Percentiles rank a stretch among this genome's conserved stretches.
Evolutionary conservation across 1,284 basidiomycete genomes (phyloP).

Genomic region (Puccinia brachypodii): DNA sequence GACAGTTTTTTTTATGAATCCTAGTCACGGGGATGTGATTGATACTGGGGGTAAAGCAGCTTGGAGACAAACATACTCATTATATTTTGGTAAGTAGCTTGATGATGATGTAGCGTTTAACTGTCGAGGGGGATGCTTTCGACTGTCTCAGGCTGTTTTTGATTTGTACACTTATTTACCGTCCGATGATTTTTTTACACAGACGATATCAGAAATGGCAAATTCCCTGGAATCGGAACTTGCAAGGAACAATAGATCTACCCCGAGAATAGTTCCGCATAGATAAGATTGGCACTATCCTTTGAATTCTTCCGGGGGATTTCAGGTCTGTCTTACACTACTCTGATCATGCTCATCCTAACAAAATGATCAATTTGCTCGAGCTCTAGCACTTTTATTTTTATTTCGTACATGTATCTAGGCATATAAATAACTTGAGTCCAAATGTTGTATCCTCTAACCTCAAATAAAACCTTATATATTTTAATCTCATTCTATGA

Average conservation of each 20-base stretch:
- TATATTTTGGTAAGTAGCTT: conserved; percentile 31
- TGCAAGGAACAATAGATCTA: background rate
- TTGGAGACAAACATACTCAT: conserved; percentile 62
- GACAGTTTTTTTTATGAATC: background rate
- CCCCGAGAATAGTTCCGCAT: background rate
- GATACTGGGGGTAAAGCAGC: conserved; percentile 70
- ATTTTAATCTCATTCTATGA: too few species aligned
- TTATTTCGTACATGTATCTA: too few species aligned
- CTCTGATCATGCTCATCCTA: background rate
- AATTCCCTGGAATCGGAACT: conserved; percentile 17
- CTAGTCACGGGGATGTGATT: conserved; percentile 67
- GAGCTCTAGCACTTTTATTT: too few species aligned
- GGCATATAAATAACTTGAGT: too few species aligned
- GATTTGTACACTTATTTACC: background rate
- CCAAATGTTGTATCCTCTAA: too few species aligned
- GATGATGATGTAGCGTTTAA: background rate
- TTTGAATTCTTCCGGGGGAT: too few species aligned
- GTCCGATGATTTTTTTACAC: background rate
- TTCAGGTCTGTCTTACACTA: background rate
- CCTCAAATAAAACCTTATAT: too few species aligned
- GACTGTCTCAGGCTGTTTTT: background rate
- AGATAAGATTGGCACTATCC: background rate
- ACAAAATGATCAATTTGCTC: background rate
- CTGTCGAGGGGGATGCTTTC: background rate
- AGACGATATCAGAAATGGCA: conserved; percentile 18